phyloP scores from a whole-genome alignment of 768 basidiomycete species.

The Trametes gibbosa region DNA sequence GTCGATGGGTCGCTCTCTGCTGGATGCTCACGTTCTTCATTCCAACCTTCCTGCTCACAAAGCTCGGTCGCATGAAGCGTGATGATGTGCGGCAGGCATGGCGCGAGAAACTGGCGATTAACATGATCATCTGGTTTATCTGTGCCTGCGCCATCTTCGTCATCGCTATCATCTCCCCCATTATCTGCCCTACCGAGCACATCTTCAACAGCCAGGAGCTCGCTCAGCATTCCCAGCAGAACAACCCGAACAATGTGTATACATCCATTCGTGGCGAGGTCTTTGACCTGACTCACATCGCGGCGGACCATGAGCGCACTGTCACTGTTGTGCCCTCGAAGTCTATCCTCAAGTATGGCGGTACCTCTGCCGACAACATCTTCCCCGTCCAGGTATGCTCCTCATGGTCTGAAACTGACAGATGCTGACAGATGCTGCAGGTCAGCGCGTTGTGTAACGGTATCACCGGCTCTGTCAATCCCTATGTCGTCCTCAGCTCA shows the following conservation, averaged over 20 bases:
- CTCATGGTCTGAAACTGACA: neutral
- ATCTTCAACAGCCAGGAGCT: constrained; percentile 83
- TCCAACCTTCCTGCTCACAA: constrained; percentile 65
- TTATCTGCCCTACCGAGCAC: constrained; percentile 95
- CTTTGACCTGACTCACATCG: constrained; percentile 76
- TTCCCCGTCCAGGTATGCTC: constrained; percentile 87
- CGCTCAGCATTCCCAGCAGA: constrained; percentile 58
- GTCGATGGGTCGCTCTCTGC: constrained; percentile 84
- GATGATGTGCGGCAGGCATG: constrained; percentile 93
- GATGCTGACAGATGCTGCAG: constrained; percentile 34
- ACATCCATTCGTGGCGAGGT: constrained; percentile 90
- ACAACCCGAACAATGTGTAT: constrained; percentile 72
- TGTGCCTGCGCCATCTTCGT: constrained; percentile 90
- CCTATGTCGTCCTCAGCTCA: constrained; percentile 73
- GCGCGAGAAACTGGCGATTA: constrained; percentile 95
- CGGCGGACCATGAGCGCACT: constrained; percentile 61
- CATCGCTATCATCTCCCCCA: constrained; percentile 78
- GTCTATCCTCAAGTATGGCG: constrained; percentile 80
- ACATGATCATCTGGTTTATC: constrained; percentile 93
- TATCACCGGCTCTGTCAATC: constrained; percentile 69
- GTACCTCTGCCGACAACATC: constrained; percentile 63
- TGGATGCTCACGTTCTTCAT: constrained; percentile 94
- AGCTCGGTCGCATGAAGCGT: constrained; percentile 90
- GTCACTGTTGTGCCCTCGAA: constrained; percentile 76
- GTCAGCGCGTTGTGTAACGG: constrained; percentile 94